Base-by-base conservation (phyloP, 1,284 basidiomycete genomes). In the Waitea zeae region DNA sequence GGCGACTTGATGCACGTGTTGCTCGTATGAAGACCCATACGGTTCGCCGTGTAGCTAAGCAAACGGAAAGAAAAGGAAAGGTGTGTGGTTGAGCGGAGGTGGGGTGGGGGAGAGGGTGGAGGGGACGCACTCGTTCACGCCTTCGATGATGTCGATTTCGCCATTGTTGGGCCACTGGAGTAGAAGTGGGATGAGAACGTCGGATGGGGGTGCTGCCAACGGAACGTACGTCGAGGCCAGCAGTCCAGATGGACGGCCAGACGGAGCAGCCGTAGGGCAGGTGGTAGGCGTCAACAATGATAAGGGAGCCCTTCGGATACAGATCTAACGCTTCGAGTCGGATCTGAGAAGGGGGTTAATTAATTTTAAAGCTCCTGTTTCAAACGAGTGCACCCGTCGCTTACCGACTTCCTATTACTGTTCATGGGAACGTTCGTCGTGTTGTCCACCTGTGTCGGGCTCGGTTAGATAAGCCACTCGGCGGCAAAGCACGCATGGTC, bases 381-480 rank as follows among this genome's bases (percentile, higher is more conserved):
- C 3, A n/a, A 42, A 45, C 5, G 38, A 41, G 43, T 7, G 44
- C n/a, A n/a, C 24, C 46, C 5, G 41, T 44, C 27, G 49, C 62
- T 44, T 36, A 77, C 70, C 4, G 71, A 64, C 40, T 73, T 64
- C 14, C 75, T 59, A 47, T 68, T 67, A 19, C 60, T 43, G 38
- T 61, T 62, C 30, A 50, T 54, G 1, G 58, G 46, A 1, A 75
- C 58, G 27, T 50, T 57, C 2, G 61, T 61, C 1, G 56, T 52
- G 43, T 74, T 71, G 48, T 75, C 73, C 12, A 75, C 71, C 41
- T 52, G n/a, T n/a, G n/a, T n/a, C n/a, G n/a, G n/a, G n/a, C n/a
- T n/a, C n/a, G n/a, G n/a, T n/a, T n/a, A n/a, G n/a, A n/a, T n/a
- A n/a, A n/a, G n/a, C n/a, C n/a, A n/a, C n/a, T n/a, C n/a, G n/a